These are phyloP conservation scores for Mucor sp. DNA, from an alignment of 371 early-diverging fungal genomes.

Conservation along the genomic window DNA sequence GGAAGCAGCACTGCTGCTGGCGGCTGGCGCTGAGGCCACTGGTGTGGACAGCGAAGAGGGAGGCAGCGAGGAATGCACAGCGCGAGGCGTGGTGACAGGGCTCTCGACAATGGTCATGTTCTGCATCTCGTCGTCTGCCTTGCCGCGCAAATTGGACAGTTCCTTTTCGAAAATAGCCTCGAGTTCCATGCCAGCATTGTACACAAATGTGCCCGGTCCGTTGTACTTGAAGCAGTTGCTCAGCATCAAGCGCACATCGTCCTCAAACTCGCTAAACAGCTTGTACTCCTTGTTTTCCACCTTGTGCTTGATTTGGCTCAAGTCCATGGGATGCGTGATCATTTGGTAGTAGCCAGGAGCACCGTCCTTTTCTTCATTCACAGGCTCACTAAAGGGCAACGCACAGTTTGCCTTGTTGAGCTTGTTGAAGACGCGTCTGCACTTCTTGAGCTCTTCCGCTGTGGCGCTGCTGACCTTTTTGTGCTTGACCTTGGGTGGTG, in stretches of 20 bases:
- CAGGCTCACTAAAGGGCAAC: conserved; percentile 66
- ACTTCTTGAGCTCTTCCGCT: conserved; percentile 41
- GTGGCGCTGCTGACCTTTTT: conserved; percentile 17
- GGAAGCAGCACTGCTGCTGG: neutral
- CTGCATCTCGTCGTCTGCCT: conserved; percentile 28
- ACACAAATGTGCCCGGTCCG: conserved; percentile 49
- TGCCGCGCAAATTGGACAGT: conserved; percentile 41
- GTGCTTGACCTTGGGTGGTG: conserved; percentile 9
- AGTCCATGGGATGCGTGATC: conserved; percentile 87
- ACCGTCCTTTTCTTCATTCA: conserved; percentile 62
- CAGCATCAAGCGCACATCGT: conserved; percentile 63
- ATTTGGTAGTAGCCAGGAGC: conserved; percentile 46
- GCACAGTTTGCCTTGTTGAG: conserved; percentile 60
- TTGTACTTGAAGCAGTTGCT: conserved; percentile 62
- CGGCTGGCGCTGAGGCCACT: neutral
- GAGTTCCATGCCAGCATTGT: conserved; percentile 48
- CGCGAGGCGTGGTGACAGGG: conserved; percentile 21
- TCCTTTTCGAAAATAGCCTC: conserved; percentile 50
- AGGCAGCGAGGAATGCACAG: neutral
- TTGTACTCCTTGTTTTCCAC: conserved; percentile 65
- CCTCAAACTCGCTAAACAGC: conserved; percentile 61
- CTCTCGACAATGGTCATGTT: conserved; percentile 57
- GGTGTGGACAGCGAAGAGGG: neutral
- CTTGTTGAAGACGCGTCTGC: conserved; percentile 55
- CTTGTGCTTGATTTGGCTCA: conserved; percentile 81